These are phyloP conservation scores for Taxillus chinensis DNA, from an alignment of 164 flowering plant species.

Conservation along the genomic window DNA sequence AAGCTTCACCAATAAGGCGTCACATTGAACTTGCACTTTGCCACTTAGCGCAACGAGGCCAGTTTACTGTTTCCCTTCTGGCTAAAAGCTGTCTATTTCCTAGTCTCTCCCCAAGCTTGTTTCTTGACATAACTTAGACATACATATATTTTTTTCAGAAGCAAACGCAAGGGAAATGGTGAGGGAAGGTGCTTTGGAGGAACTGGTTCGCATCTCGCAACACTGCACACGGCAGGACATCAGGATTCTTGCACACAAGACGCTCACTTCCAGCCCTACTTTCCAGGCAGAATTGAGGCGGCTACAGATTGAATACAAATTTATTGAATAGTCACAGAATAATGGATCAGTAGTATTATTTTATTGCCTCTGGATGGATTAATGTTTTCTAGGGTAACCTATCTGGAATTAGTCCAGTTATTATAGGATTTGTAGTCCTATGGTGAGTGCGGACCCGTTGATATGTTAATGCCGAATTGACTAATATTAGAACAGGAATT, in stretches of 20 bases:
- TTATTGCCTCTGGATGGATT: too few species aligned
- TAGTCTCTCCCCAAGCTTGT: background rate
- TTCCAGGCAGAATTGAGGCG: conserved; percentile 71
- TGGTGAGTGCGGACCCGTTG: too few species aligned
- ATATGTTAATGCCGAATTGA: too few species aligned
- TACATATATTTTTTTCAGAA: conserved; percentile 31
- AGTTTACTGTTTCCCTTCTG: conserved; percentile 1
- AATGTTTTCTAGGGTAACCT: too few species aligned
- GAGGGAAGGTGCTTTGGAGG: conserved; percentile 88
- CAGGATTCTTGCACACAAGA: conserved; percentile 60
- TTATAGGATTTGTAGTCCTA: too few species aligned
- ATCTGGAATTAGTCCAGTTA: too few species aligned
- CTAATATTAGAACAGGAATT: too few species aligned
- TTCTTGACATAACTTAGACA: background rate
- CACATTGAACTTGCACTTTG: conserved; percentile 96
- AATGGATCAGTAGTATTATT: too few species aligned
- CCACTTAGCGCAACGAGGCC: conserved; percentile 93
- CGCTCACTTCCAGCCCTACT: conserved; percentile 58
- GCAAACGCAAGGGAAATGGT: conserved; percentile 85
- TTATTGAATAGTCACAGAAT: background rate
- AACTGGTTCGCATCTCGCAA: conserved; percentile 80
- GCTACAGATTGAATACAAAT: conserved; percentile 41
- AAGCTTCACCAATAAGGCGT: conserved; percentile 75
- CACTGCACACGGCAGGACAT: conserved; percentile 90
- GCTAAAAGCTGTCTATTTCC: background rate